phyloP scores from a whole-genome alignment of 1,284 basidiomycete species.

The Mycena citricolor region DNA sequence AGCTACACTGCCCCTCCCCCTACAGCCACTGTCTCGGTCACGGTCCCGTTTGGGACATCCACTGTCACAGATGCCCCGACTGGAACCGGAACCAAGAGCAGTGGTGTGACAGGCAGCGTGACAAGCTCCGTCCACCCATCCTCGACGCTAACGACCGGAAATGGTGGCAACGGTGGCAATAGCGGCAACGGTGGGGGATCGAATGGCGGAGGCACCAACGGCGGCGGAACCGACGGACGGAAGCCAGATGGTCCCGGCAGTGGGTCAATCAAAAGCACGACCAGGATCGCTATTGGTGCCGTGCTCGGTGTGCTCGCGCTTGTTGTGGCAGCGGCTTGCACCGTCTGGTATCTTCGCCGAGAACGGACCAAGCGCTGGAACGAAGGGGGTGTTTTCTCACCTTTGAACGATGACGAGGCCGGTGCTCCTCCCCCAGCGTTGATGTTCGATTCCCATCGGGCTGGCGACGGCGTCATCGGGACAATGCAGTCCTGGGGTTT shows the following conservation, averaged over 20 bases:
- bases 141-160: conserved; percentile 22
- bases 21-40: conserved; percentile 35
- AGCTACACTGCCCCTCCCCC: conserved; percentile 42
- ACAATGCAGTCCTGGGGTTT: conserved; percentile 20
- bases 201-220: conserved; percentile 23
- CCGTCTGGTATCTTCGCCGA: conserved; percentile 43
- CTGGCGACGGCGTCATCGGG: conserved; percentile 16
- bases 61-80: conserved; percentile 18
- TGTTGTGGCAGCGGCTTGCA: conserved; percentile 39
- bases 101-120: too few relatives aligned
- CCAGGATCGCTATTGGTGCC: conserved; percentile 57
- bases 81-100: too few relatives aligned
- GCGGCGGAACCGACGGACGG: conserved; percentile 16
- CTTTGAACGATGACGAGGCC: conserved; percentile 41
- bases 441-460: conserved; percentile 12
- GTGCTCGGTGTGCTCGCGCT: conserved; percentile 55
- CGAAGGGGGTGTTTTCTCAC: conserved; percentile 37
- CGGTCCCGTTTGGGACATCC: conserved; percentile 37
- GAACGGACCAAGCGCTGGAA: conserved; percentile 31
- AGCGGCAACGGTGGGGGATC: conserved; percentile 22
- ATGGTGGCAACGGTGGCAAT: conserved; percentile 14
- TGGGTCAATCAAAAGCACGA: conserved; percentile 29
- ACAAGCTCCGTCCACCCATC: conserved; percentile 28
- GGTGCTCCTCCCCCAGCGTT: conserved; percentile 26
- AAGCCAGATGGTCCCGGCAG: conserved; percentile 20